Conservation (phyloP, 257 asterid species). For the Solanum chmielewskii region DNA sequence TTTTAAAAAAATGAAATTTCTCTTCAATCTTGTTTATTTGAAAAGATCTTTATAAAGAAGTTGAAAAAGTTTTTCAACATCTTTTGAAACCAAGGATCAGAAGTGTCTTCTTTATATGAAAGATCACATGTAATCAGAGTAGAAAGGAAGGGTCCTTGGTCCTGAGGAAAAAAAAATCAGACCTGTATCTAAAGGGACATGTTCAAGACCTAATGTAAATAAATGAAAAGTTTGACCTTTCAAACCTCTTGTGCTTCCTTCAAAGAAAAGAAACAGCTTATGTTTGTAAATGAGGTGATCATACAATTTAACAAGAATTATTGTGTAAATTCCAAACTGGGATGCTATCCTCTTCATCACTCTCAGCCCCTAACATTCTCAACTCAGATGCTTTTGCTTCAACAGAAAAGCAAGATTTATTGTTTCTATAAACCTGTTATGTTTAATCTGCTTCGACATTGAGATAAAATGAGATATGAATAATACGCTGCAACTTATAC, state of each 20-base stretch:
- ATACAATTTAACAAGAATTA: background rate
- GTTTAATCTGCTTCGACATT: background rate
- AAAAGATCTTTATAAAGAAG: background rate
- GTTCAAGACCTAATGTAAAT: background rate
- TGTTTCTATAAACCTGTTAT: background rate
- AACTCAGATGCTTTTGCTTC: background rate
- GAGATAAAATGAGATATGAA: background rate
- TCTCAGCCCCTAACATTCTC: background rate
- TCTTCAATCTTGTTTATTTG: background rate
- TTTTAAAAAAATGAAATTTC: background rate
- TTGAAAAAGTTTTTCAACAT: background rate
- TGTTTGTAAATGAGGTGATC: background rate
- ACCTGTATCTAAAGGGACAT: background rate
- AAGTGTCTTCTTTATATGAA: background rate
- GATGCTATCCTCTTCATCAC: background rate
- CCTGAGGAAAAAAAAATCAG: background rate
- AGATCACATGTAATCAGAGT: background rate
- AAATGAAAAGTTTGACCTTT: background rate
- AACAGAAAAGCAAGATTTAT: background rate
- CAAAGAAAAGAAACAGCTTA: background rate
- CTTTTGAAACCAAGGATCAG: background rate
- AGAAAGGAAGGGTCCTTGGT: background rate
- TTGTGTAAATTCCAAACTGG: background rate
- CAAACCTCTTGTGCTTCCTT: background rate
- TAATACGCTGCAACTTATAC: background rate